A percentile compares a stretch with the other conserved stretches of the same genome.
Evolutionary conservation across 2,329 filamentous ascomycete species (phyloP).

Genomic region (Leptosphaerulina australis): DNA sequence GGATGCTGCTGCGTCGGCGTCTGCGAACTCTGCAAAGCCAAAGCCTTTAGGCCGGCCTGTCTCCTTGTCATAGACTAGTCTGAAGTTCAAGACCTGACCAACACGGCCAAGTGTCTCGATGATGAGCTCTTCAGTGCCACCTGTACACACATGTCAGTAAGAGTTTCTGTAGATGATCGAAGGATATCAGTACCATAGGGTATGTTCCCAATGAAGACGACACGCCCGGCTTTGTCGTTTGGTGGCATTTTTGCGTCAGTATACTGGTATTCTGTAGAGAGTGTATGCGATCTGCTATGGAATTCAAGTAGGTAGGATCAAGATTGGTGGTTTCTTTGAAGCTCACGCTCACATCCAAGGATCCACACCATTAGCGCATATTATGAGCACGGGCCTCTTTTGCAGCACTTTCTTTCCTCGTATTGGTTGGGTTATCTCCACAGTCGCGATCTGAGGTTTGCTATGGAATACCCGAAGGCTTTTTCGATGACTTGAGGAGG

Average conservation of each 20-base stretch:
- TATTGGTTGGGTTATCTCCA: no score
- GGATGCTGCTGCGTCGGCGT: conserved; percentile 88
- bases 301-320: not conserved
- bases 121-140: conserved; percentile 94
- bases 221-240: conserved; percentile 72
- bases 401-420: no score
- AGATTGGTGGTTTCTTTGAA: conserved; percentile 11
- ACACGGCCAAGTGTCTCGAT: conserved; percentile 90
- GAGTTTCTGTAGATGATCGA: conserved; percentile 4
- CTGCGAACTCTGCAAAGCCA: conserved; percentile 94
- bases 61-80: conserved; percentile 93
- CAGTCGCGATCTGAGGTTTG: no score
- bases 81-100: conserved; percentile 88
- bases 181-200: conserved; percentile 68
- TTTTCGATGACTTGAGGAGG: no score
- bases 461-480: no score
- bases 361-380: conserved; percentile 13
- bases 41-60: conserved; percentile 95
- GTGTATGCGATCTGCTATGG: not conserved
- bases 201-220: conserved; percentile 86
- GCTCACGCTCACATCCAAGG: conserved; percentile 3
- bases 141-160: conserved; percentile 54
- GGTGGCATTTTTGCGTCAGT: conserved; percentile 37
- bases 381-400: conserved; percentile 2
- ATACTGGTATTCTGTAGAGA: not conserved